Evolutionary conservation across 345 rosid genomes (phyloP), one percentile per base, ranked within the genome.

Genomic region (Salix udensis): DNA sequence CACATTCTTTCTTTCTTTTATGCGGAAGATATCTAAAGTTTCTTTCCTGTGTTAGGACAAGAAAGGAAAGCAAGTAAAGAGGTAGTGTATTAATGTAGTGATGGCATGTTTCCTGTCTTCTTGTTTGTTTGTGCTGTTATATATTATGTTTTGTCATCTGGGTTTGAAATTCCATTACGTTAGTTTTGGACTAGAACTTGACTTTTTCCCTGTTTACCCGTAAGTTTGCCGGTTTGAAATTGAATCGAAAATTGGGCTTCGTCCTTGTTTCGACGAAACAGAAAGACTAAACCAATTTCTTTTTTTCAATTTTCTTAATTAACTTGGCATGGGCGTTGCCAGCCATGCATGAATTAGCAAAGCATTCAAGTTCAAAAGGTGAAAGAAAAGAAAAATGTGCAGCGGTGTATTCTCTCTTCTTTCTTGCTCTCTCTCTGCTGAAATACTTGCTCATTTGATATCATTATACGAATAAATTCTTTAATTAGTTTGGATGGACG

Each of bases 191-290:
- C 77, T 76, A 66, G 83, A 72, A 67, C 74, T 67, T 11, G 58
- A 79, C 67, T 23, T 72, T 80, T 75, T 76, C 48, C 83, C 80
- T n/a, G 74, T 72, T 80, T 67, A 72, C 73, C 83, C 24, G 83
- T 55, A 66, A 18, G 7, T 23, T 80, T 80, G 77, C 83, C 70
- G 53, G 77, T 74, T 84, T 78, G 69, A 78, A 76, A 64, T 65
- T 71, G 77, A 31, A 40, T 34, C 68, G 19, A 14, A 71, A 76
- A 68, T 70, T 67, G 58, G 71, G 71, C 66, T 79, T 79, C 78
- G 53, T 78, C 71, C 55, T 67, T 44, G 75, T 70, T 77, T 82
- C 76, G 73, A 67, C 78, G 74, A 79, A 37, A 64, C 36, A 62
- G 62, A 68, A 77, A 72, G 60, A 37, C 76, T 19, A 52, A 34